Percentiles rank a stretch among this genome's conserved stretches.
phyloP scores from a whole-genome alignment of 371 early-diverging fungal genomes.

The Lichtheimia ornata region DNA sequence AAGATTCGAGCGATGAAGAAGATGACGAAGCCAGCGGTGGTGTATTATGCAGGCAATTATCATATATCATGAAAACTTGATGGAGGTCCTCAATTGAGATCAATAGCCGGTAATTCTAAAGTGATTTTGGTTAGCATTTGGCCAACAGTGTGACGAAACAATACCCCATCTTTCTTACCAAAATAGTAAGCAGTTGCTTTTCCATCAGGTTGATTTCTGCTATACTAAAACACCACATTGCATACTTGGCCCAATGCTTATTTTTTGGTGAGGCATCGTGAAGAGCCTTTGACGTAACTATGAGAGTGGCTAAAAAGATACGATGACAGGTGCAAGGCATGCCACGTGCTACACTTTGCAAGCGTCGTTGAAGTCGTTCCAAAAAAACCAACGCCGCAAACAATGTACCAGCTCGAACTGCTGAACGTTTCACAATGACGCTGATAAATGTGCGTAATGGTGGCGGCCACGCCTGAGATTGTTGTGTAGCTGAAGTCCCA shows the following conservation, averaged over 20 bases:
- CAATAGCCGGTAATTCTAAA: conserved; percentile 13
- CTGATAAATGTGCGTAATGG: conserved; percentile 58
- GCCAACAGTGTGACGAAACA: neutral
- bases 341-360: conserved; percentile 60
- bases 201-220: conserved; percentile 84
- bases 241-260: conserved; percentile 74
- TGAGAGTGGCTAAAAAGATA: conserved; percentile 75
- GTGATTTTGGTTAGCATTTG: neutral
- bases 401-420: conserved; percentile 60
- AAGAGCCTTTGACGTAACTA: conserved; percentile 69
- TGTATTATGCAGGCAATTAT: neutral
- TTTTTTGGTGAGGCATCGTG: conserved; percentile 80
- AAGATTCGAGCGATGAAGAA: neutral
- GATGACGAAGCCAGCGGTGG: conserved; percentile 2
- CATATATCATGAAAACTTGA: conserved; percentile 9
- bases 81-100: conserved; percentile 15
- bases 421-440: conserved; percentile 54
- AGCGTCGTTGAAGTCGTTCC: conserved; percentile 49
- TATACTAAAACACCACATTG: conserved; percentile 60
- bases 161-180: conserved; percentile 32
- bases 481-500: conserved; percentile 3
- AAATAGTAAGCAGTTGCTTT: conserved; percentile 70
- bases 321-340: conserved; percentile 82
- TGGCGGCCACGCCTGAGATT: conserved; percentile 21
- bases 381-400: conserved; percentile 63